Conservation (phyloP, 1,139 yeast genomes). For the Geotrichum carabidarum region DNA sequence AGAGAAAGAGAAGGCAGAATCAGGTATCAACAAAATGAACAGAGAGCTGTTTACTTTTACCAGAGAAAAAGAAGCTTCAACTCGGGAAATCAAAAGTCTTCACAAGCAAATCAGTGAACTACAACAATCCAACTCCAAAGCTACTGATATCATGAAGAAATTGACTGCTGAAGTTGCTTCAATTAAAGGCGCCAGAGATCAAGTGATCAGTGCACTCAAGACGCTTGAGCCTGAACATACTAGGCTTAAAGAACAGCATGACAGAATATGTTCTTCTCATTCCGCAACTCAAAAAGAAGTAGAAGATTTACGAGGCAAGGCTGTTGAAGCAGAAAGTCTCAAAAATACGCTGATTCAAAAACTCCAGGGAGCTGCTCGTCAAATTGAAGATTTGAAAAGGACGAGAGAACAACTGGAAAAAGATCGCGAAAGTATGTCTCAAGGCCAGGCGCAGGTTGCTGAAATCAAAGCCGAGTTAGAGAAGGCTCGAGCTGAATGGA, state of each 20-base stretch:
- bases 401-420: constrained; percentile 22
- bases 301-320: constrained; percentile 24
- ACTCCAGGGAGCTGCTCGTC: constrained; percentile 32
- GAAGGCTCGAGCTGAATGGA: constrained; percentile 23
- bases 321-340: constrained; percentile 28
- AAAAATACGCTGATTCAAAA: constrained; percentile 34
- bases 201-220: constrained; percentile 16
- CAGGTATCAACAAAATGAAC: constrained; percentile 86
- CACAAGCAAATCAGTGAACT: constrained; percentile 27
- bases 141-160: constrained; percentile 18
- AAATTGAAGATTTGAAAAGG: constrained; percentile 27
- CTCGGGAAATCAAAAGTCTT: constrained; percentile 40
- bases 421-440: constrained; percentile 22
- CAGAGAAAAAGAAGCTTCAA: constrained; percentile 53
- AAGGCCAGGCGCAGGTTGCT: constrained; percentile 18
- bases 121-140: constrained; percentile 22
- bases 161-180: constrained; percentile 22
- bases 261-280: constrained; percentile 8
- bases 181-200: constrained; percentile 17
- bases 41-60: constrained; percentile 68
- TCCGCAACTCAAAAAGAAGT: constrained; percentile 22
- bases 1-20: constrained; percentile 68
- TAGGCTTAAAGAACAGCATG: constrained; percentile 13
- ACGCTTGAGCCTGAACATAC: constrained; percentile 18
- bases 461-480: constrained; percentile 25